These are phyloP conservation scores for Leucocoprinus birnbaumii DNA, from an alignment of 768 basidiomycete genomes.

Conservation along the genomic window DNA sequence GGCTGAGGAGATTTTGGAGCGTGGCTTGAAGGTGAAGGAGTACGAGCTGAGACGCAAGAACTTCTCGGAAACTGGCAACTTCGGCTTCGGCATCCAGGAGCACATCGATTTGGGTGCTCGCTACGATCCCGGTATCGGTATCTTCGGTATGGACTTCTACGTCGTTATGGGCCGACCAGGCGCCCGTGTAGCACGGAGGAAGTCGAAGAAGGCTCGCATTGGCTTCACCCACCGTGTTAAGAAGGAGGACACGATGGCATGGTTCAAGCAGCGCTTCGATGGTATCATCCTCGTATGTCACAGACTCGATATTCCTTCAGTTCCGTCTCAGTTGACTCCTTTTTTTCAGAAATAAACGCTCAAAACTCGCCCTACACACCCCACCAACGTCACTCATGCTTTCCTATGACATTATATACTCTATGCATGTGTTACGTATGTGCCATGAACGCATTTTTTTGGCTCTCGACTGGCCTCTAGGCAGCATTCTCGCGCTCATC, in stretches of 20 bases:
- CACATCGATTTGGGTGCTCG: constrained; percentile 99
- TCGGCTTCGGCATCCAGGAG: constrained; percentile 98
- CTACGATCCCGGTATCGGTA: constrained; percentile 98
- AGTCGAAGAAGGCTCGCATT: constrained; percentile 82
- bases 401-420: constrained; percentile 25
- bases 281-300: constrained; percentile 86
- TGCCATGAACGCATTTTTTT: constrained; percentile 21
- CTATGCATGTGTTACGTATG: constrained; percentile 29
- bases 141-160: constrained; percentile 99
- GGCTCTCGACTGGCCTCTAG: neutral
- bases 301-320: neutral
- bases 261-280: constrained; percentile 99
- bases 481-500: neutral
- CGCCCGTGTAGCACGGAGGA: constrained; percentile 86
- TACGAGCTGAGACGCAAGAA: constrained; percentile 97
- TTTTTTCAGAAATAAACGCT: constrained; percentile 30
- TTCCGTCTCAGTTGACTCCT: constrained; percentile 10
- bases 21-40: constrained; percentile 99
- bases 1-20: constrained; percentile 99
- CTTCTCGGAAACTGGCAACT: constrained; percentile 99
- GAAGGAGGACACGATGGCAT: constrained; percentile 95
- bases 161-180: constrained; percentile 98
- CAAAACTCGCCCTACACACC: constrained; percentile 15
- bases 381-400: constrained; percentile 21
- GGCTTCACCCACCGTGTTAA: constrained; percentile 88